These are phyloP conservation scores for Azolla pinnata DNA, from an alignment of 75 land plant species.

Conservation along the genomic window DNA sequence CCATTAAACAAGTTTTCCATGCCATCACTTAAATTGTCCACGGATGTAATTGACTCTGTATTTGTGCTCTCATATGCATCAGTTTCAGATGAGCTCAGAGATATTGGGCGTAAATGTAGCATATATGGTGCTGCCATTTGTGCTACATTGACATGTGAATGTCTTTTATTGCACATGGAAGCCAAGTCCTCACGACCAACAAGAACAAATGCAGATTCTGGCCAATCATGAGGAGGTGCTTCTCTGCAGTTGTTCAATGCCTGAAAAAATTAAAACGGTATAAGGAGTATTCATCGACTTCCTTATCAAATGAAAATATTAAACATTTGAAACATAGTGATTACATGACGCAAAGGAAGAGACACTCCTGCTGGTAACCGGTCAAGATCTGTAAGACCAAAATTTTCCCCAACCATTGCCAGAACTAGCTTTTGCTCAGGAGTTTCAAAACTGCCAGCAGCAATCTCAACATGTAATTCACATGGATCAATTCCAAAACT, in stretches of 20 bases:
- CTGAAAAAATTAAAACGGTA: slow-evolving; percentile 24
- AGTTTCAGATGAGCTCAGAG: slow-evolving; percentile 40
- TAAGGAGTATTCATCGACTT: too few relatives aligned
- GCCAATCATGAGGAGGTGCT: slow-evolving; percentile 88
- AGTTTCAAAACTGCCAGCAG: slow-evolving; percentile 40
- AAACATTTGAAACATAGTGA: slow-evolving; percentile 5
- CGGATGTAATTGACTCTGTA: slow-evolving; percentile 35
- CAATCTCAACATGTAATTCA: slow-evolving; percentile 53
- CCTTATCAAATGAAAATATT: background rate
- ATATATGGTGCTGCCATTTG: slow-evolving; percentile 77
- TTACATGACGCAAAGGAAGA: slow-evolving; percentile 92
- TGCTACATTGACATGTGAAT: slow-evolving; percentile 23
- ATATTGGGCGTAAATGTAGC: slow-evolving; percentile 72
- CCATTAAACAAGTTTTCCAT: slow-evolving; percentile 91
- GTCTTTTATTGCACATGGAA: slow-evolving; percentile 15
- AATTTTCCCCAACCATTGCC: slow-evolving; percentile 92
- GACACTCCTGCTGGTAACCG: slow-evolving; percentile 81
- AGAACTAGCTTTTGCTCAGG: slow-evolving; percentile 68
- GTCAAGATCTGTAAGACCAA: slow-evolving; percentile 80
- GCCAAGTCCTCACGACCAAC: slow-evolving; percentile 97
- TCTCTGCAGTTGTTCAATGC: slow-evolving; percentile 89
- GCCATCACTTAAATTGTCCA: slow-evolving; percentile 65
- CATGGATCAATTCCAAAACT: slow-evolving; percentile 41
- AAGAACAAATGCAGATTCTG: slow-evolving; percentile 84
- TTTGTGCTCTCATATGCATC: slow-evolving; percentile 32